Evolutionary conservation across 202 grass and related monocot genomes (phyloP).

Genomic region (Thinopyrum obtusiflorum): DNA sequence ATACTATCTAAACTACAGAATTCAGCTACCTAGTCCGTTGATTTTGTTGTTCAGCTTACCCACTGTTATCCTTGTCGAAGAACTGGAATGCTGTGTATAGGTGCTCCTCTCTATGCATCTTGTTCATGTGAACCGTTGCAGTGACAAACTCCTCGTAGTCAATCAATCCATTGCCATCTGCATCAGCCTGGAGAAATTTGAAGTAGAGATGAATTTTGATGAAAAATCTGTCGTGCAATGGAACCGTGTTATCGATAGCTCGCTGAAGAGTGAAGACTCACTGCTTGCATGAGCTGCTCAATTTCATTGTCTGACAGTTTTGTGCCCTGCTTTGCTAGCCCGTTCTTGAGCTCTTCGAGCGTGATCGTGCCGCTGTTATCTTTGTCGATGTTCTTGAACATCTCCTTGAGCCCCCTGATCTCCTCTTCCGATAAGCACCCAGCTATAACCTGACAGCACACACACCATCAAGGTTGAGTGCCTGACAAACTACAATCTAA

Average conservation of each 20-base stretch:
- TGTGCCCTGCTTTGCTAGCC: constrained; percentile 64
- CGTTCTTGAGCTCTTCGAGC: constrained; percentile 67
- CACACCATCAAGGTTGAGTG: not conserved
- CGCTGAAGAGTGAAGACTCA: constrained; percentile 30
- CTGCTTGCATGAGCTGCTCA: constrained; percentile 73
- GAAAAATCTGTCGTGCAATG: not conserved
- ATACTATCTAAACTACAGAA: not conserved
- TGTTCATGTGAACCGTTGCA: constrained; percentile 80
- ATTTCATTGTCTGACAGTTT: constrained; percentile 64
- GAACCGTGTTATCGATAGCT: not conserved
- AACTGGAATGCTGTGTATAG: constrained; percentile 83
- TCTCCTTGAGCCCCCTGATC: constrained; percentile 72
- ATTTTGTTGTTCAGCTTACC: constrained; percentile 37
- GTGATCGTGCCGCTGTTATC: constrained; percentile 81
- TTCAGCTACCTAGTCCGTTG: not conserved
- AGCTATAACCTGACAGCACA: constrained; percentile 54
- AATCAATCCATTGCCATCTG: constrained; percentile 76
- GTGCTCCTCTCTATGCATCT: constrained; percentile 77
- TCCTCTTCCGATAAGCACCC: constrained; percentile 86
- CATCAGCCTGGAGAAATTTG: constrained; percentile 58
- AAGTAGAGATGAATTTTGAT: not conserved
- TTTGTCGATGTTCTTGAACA: constrained; percentile 89
- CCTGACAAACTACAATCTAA: not conserved
- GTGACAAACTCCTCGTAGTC: constrained; percentile 86
- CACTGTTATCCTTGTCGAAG: constrained; percentile 80